Conservation (phyloP, 2,329 filamentous ascomycete genomes). For the Penicillium polonicum region DNA sequence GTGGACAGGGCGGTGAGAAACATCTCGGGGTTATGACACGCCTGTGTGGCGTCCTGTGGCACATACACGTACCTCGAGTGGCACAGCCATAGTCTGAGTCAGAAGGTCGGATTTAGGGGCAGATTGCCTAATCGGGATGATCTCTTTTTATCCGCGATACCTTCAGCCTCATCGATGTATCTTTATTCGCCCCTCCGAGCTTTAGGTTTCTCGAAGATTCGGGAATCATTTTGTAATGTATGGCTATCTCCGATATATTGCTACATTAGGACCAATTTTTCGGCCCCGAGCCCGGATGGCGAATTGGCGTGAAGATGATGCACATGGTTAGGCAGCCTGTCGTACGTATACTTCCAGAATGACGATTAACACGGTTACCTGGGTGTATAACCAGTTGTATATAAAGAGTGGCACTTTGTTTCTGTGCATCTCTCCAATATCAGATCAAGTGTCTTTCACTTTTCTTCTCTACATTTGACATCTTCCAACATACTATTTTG, state of each 20-base stretch:
- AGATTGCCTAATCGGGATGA: background rate
- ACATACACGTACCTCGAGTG: background rate
- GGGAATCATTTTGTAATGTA: background rate
- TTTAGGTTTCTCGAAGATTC: conserved; percentile 1
- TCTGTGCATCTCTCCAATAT: background rate
- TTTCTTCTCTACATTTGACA: conserved; percentile 1
- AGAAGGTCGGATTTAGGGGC: conserved; percentile 10
- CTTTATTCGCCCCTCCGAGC: conserved; percentile 8
- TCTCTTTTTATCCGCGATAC: background rate
- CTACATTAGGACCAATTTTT: background rate
- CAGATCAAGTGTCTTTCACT: conserved; percentile 8
- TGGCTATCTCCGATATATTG: conserved; percentile 1
- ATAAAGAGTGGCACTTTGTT: conserved; percentile 5
- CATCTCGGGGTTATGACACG: too few relatives aligned
- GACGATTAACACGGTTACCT: conserved; percentile 13
- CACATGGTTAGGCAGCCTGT: conserved; percentile 15
- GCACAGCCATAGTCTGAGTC: conserved; percentile 1
- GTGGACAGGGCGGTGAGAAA: background rate
- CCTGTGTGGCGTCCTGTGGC: conserved; percentile 12
- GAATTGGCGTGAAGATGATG: conserved; percentile 3
- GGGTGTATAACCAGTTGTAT: conserved; percentile 4
- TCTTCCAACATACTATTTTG: background rate
- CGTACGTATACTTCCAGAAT: conserved; percentile 14
- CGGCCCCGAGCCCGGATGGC: conserved; percentile 3
- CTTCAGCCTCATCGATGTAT: background rate